Conservation (phyloP, 2,329 filamentous ascomycete genomes). For the Xylariaceae sp. region DNA sequence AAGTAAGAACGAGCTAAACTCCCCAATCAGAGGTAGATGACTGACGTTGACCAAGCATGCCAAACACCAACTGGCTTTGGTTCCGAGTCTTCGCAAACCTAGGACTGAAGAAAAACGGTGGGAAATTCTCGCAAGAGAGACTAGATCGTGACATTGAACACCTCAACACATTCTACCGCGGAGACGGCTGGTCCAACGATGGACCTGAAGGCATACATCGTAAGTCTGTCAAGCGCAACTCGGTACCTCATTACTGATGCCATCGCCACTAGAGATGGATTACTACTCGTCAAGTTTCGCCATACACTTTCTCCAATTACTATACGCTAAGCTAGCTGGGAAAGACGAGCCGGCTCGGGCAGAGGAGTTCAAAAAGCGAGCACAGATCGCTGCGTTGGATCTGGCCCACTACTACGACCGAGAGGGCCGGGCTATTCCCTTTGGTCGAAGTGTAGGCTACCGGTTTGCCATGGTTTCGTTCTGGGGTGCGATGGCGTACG, state of each 20-base stretch:
- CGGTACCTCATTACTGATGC: slow-evolving; percentile 6
- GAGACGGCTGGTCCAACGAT: slow-evolving; percentile 78
- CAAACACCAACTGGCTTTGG: slow-evolving; percentile 68
- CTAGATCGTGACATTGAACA: slow-evolving; percentile 74
- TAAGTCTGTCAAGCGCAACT: slow-evolving; percentile 24
- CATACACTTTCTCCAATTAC: slow-evolving; percentile 73
- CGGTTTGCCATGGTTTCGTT: slow-evolving; percentile 84
- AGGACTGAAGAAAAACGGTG: slow-evolving; percentile 70
- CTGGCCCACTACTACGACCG: slow-evolving; percentile 73
- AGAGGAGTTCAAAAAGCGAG: slow-evolving; percentile 65
- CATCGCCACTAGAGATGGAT: slow-evolving; percentile 58
- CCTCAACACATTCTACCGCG: slow-evolving; percentile 76
- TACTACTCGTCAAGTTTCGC: slow-evolving; percentile 82
- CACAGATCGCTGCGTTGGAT: slow-evolving; percentile 62
- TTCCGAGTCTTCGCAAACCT: slow-evolving; percentile 82
- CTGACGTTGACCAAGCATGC: slow-evolving; percentile 54
- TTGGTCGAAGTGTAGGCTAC: slow-evolving; percentile 74
- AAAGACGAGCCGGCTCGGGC: slow-evolving; percentile 63
- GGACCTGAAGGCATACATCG: slow-evolving; percentile 72
- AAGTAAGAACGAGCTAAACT: slow-evolving; percentile 40
- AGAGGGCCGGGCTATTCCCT: slow-evolving; percentile 68
- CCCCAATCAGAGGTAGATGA: not conserved
- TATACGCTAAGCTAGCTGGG: slow-evolving; percentile 69
- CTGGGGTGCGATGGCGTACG: slow-evolving; percentile 74
- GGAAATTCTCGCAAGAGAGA: slow-evolving; percentile 63